phyloP scores from a whole-genome alignment of 2,329 filamentous ascomycete species.

The Stagonosporopsis chrysanthemi region DNA sequence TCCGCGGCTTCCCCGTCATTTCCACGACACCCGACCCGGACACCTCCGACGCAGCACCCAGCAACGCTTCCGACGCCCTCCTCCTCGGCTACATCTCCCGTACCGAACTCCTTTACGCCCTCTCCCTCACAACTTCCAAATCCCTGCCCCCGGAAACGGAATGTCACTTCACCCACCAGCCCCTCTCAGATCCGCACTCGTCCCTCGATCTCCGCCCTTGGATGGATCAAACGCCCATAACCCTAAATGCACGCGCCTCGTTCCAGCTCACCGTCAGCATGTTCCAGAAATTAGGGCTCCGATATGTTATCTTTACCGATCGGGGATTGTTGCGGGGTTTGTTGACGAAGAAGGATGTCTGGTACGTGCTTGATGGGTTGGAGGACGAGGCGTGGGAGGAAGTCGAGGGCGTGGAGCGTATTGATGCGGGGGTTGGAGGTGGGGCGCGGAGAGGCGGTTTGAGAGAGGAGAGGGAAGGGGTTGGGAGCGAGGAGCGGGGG shows the following conservation, averaged over 20 bases:
- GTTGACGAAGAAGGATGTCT: constrained; percentile 96
- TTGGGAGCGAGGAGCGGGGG: constrained; percentile 47
- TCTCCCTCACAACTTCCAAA: constrained; percentile 68
- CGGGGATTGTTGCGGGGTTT: constrained; percentile 82
- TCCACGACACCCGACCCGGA: not conserved
- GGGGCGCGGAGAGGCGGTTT: constrained; percentile 40
- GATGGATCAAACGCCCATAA: constrained; percentile 99
- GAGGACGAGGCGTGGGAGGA: constrained; percentile 41
- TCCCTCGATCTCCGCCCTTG: constrained; percentile 91
- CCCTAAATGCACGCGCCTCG: constrained; percentile 76
- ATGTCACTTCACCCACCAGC: constrained; percentile 84
- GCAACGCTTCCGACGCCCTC: constrained; percentile 63
- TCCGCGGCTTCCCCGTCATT: constrained; percentile 92
- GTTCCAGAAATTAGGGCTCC: constrained; percentile 91
- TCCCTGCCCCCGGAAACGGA: constrained; percentile 74
- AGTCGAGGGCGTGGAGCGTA: constrained; percentile 45
- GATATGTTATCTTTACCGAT: constrained; percentile 88
- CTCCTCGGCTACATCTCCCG: constrained; percentile 94
- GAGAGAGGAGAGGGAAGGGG: constrained; percentile 45
- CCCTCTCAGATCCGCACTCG: constrained; percentile 73
- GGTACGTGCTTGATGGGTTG: constrained; percentile 81
- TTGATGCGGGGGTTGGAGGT: constrained; percentile 52
- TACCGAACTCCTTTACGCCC: constrained; percentile 84
- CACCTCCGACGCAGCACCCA: not conserved
- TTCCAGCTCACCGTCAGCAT: constrained; percentile 89